These are phyloP conservation scores for Wallacemonas sp. DNA, from an alignment of 208 protist species.

Conservation along the genomic window DNA sequence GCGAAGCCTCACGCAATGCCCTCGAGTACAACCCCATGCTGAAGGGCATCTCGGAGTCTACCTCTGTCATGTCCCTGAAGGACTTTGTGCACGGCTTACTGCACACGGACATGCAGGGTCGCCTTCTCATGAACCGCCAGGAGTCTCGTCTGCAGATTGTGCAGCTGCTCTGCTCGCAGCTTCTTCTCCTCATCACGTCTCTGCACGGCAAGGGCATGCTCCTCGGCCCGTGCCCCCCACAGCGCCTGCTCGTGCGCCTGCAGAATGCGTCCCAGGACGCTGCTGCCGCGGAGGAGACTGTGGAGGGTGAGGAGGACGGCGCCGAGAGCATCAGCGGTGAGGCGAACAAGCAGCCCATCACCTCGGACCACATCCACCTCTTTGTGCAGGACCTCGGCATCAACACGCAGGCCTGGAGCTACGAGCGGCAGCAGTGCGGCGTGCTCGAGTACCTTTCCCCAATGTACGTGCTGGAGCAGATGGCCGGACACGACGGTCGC, in stretches of 20 bases:
- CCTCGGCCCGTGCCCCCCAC: constrained; percentile 70
- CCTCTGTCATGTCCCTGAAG: constrained; percentile 64
- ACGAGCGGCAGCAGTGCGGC: constrained; percentile 84
- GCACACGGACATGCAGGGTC: constrained; percentile 9
- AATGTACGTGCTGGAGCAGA: constrained; percentile 64
- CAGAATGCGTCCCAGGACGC: constrained; percentile 16
- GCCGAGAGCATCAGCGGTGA: constrained; percentile 8
- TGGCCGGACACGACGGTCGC: constrained; percentile 40
- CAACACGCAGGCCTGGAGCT: constrained; percentile 67
- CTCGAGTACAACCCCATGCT: constrained; percentile 51
- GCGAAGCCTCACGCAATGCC: constrained; percentile 28
- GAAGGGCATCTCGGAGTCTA: constrained; percentile 34
- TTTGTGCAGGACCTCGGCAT: constrained; percentile 68
- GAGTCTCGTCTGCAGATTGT: constrained; percentile 57
- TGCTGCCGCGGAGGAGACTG: background rate
- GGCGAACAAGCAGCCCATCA: constrained; percentile 19
- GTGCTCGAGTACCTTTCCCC: constrained; percentile 82
- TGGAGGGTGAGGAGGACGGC: constrained; percentile 2
- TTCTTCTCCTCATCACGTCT: constrained; percentile 63
- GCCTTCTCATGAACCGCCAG: constrained; percentile 16
- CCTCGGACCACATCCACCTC: constrained; percentile 52
- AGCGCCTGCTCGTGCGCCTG: constrained; percentile 67
- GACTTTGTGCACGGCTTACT: constrained; percentile 70
- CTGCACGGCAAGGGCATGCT: constrained; percentile 80
- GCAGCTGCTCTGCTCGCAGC: constrained; percentile 61